Conservation (phyloP, 2,329 filamentous ascomycete genomes). For the Plenodomus lindquistii region DNA sequence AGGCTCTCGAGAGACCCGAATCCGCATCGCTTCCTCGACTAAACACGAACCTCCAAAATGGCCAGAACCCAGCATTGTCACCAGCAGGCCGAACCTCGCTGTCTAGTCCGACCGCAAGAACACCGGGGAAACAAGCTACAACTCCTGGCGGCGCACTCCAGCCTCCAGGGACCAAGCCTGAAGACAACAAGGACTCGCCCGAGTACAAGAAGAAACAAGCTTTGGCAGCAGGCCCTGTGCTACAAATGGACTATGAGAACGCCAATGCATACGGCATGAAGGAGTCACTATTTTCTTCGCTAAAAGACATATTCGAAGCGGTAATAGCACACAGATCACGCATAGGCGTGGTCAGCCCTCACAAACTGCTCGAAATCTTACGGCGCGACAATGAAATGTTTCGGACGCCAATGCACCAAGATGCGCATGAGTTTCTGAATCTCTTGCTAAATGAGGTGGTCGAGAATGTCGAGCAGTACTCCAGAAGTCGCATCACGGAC, state of each 20-base stretch:
- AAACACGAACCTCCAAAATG: slow-evolving; percentile 47
- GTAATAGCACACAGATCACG: slow-evolving; percentile 79
- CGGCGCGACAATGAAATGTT: slow-evolving; percentile 97
- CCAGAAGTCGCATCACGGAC: slow-evolving; percentile 61
- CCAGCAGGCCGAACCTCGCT: slow-evolving; percentile 55
- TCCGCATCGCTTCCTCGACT: slow-evolving; percentile 40
- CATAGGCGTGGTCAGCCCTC: slow-evolving; percentile 87
- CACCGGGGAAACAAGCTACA: slow-evolving; percentile 42
- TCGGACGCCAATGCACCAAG: slow-evolving; percentile 94
- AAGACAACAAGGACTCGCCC: slow-evolving; percentile 91
- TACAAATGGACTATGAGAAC: slow-evolving; percentile 84
- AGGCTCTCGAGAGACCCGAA: slow-evolving; percentile 65
- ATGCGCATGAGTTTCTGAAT: slow-evolving; percentile 96
- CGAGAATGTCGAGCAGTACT: slow-evolving; percentile 87
- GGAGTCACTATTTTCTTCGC: slow-evolving; percentile 88
- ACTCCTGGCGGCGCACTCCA: slow-evolving; percentile 57
- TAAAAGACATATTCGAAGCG: slow-evolving; percentile 95
- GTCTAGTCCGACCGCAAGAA: slow-evolving; percentile 36
- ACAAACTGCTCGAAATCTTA: slow-evolving; percentile 91
- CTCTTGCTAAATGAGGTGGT: slow-evolving; percentile 95
- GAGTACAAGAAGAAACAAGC: slow-evolving; percentile 99
- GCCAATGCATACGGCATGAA: slow-evolving; percentile 84
- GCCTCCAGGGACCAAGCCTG: slow-evolving; percentile 68
- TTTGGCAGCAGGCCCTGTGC: slow-evolving; percentile 80
- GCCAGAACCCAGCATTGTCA: slow-evolving; percentile 52